These are phyloP conservation scores for Fonsecaea multimorphosa DNA, from an alignment of 2,329 filamentous ascomycete genomes.

Conservation along the genomic window DNA sequence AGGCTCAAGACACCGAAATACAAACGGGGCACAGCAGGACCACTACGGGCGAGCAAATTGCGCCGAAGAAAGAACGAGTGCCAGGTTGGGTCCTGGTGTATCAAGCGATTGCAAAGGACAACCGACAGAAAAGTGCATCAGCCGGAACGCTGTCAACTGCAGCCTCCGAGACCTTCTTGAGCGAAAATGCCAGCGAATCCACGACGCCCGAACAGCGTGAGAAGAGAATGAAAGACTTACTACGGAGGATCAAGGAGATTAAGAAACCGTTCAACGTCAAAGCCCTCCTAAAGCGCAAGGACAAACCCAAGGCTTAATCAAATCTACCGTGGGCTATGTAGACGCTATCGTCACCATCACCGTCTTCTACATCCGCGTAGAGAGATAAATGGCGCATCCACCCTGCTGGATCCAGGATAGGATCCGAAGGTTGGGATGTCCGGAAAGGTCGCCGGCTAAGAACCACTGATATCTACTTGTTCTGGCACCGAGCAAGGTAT, in stretches of 20 bases:
- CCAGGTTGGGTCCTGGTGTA: conserved; percentile 38
- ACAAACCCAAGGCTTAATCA: conserved; percentile 29
- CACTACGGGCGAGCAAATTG: not conserved
- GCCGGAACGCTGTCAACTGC: conserved; percentile 1
- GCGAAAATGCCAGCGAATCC: conserved; percentile 15
- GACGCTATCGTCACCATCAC: not conserved
- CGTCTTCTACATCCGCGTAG: not conserved
- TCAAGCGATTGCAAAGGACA: conserved; percentile 35
- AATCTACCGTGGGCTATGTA: not conserved
- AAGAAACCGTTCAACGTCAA: conserved; percentile 41
- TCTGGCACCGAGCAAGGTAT: not conserved
- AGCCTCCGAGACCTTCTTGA: conserved; percentile 16
- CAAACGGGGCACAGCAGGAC: conserved; percentile 15
- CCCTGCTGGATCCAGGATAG: not conserved
- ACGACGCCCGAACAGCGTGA: conserved; percentile 40
- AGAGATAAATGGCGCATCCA: conserved; percentile 16
- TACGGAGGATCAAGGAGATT: conserved; percentile 46
- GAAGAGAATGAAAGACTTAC: conserved; percentile 43
- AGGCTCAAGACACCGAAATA: conserved; percentile 39
- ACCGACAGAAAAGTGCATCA: conserved; percentile 23
- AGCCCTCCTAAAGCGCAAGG: conserved; percentile 36
- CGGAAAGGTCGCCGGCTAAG: conserved; percentile 11
- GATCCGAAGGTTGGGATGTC: conserved; percentile 16
- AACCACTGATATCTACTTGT: not conserved
- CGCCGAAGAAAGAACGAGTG: conserved; percentile 30